Evolutionary conservation across 2,329 filamentous ascomycete genomes (phyloP).

Genomic region (Talaromyces sp.): DNA sequence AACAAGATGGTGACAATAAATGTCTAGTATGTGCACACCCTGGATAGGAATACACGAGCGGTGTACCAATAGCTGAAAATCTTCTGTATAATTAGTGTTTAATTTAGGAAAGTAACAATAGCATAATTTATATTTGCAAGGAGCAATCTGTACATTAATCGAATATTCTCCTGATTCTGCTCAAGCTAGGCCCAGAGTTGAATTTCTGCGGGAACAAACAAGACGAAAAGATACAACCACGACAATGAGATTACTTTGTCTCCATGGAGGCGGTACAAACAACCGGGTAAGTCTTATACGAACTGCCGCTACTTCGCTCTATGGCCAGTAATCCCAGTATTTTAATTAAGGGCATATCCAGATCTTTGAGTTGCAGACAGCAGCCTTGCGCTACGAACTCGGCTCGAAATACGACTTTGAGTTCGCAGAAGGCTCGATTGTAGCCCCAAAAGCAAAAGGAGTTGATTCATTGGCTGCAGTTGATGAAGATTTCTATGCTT

Average conservation of each 20-base stretch:
- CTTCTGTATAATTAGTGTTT: not conserved
- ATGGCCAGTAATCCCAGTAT: not conserved
- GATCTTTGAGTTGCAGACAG: not conserved
- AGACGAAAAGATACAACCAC: not conserved
- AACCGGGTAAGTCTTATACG: not conserved
- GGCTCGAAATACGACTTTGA: not conserved
- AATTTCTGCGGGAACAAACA: not conserved
- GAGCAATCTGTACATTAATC: not conserved
- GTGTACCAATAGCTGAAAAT: not conserved
- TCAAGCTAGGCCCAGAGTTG: not conserved
- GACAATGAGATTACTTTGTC: constrained; percentile 1
- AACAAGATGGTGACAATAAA: not conserved
- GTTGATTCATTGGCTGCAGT: not conserved
- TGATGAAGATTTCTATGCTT: not conserved
- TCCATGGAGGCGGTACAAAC: not conserved
- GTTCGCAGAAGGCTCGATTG: not conserved
- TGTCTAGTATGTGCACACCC: not conserved
- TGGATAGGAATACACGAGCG: not conserved
- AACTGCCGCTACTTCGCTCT: not conserved
- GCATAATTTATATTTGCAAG: not conserved
- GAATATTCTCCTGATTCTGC: not conserved
- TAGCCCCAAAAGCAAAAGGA: not conserved
- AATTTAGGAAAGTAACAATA: not conserved
- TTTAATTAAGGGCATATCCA: not conserved
- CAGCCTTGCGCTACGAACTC: not conserved